Base-by-base conservation (phyloP, 352 stramenopile species). In the Phytopythium sindhum region DNA sequence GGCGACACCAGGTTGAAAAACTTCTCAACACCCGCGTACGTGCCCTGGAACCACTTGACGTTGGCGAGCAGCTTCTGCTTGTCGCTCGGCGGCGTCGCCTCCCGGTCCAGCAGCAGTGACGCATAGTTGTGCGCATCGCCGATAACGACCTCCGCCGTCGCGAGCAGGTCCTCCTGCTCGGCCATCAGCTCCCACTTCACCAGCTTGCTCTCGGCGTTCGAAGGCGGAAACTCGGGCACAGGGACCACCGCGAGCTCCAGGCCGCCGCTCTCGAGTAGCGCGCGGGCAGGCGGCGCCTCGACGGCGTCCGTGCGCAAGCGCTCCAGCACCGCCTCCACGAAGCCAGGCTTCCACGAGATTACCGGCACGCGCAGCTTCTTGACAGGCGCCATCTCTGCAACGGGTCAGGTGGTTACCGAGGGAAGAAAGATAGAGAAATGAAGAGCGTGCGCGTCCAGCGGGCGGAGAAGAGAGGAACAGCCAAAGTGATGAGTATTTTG, bases 11-110 rank as follows among this genome's bases (percentile, higher is more conserved):
- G 68, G 15, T 73, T 68, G 23, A 81, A 66, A 53, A 81, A 85
- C 12, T 69, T 60, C 42, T 91, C 82, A 10, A 89, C 79, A 12
- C 82, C 82, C 0, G 82, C 82, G 54, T 83, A 91, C 8, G 78
- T 90, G 15, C 70, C 75, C 64, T 91, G 82, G 64, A 89, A 67
- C 80, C 80, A 89, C 56, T 75, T 59, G 26, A 90, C 57, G 1
- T 78, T 74, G 45, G 63, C 57, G 12, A 88, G 63, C 24, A 87
- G 41, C 31, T 72, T 60, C 45, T 79, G 61, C 54, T 71, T 65
- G 48, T 65, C 58, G 51, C 54, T 41, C 5, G 65, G 63, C 45
- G 79, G 60, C 37, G 45, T 52, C 5, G 15, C 63, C 57, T 59
- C 59, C 2, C 54, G 65, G 14, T 52, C 63, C 62, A 89, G 60